Evolutionary conservation across 352 stramenopile species (phyloP).

Genomic region (Albugo candida): DNA sequence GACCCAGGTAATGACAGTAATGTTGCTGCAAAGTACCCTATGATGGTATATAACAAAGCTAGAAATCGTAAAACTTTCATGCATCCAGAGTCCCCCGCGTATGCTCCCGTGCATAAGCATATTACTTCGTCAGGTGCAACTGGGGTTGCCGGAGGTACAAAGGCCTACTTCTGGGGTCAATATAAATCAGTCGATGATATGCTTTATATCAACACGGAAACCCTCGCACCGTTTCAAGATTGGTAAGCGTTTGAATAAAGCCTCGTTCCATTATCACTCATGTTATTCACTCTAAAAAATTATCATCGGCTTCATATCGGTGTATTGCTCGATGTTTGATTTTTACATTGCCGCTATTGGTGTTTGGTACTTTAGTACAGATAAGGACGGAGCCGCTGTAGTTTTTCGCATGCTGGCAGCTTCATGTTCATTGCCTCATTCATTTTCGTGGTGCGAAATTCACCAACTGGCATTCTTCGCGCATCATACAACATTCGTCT

Average conservation of each 20-base stretch:
- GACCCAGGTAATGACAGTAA: slow-evolving; percentile 19
- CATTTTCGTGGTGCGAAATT: slow-evolving; percentile 59
- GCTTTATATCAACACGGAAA: slow-evolving; percentile 73
- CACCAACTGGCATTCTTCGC: slow-evolving; percentile 18
- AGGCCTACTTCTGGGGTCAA: slow-evolving; percentile 77
- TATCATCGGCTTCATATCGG: no score
- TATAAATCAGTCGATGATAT: slow-evolving; percentile 46
- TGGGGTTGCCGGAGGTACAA: slow-evolving; percentile 48
- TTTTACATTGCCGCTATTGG: no score
- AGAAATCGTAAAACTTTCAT: slow-evolving; percentile 73
- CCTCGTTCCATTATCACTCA: no score
- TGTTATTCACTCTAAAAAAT: no score
- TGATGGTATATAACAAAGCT: slow-evolving; percentile 81
- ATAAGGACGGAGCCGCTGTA: slow-evolving; percentile 41
- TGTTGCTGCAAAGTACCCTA: slow-evolving; percentile 50
- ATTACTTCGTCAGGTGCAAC: slow-evolving; percentile 32
- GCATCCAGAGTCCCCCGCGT: slow-evolving; percentile 61
- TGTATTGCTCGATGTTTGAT: no score
- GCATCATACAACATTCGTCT: slow-evolving; percentile 78
- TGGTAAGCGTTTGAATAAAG: slow-evolving; percentile 24
- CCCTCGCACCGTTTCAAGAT: slow-evolving; percentile 55
- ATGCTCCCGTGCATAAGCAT: slow-evolving; percentile 37
- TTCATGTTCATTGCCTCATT: slow-evolving; percentile 63
- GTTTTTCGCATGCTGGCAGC: slow-evolving; percentile 64
- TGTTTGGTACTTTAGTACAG: slow-evolving; percentile 18